These are phyloP conservation scores for Suillus luteus DNA, from an alignment of 768 basidiomycete genomes.

Conservation along the genomic window DNA sequence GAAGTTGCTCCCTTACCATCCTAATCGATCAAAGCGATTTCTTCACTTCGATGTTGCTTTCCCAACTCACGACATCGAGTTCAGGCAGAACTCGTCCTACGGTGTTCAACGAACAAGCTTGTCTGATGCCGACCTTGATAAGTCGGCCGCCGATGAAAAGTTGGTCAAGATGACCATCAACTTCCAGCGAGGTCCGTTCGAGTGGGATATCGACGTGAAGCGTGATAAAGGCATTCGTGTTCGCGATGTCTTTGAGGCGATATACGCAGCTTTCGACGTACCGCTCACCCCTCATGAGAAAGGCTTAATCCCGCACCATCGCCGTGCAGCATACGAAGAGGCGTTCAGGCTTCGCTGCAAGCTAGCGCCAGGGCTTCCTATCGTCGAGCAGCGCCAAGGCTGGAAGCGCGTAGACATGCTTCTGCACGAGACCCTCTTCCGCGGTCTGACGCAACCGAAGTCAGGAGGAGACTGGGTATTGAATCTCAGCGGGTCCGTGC, in stretches of 20 bases:
- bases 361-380: conserved; percentile 42
- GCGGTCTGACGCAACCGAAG: conserved; percentile 45
- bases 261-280: conserved; percentile 50
- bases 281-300: conserved; percentile 49
- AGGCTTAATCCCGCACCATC: conserved; percentile 30
- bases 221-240: conserved; percentile 48
- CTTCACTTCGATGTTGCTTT: conserved; percentile 56
- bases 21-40: conserved; percentile 34
- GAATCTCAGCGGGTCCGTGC: conserved; percentile 26
- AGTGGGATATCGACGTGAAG: conserved; percentile 45
- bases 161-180: conserved; percentile 53
- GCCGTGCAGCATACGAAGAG: conserved; percentile 34
- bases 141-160: conserved; percentile 44
- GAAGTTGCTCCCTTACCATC: conserved; percentile 47
- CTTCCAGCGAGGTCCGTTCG: conserved; percentile 38
- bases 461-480: conserved; percentile 39
- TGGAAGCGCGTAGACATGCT: conserved; percentile 60
- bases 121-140: conserved; percentile 41
- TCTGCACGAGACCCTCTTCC: conserved; percentile 53
- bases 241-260: conserved; percentile 60
- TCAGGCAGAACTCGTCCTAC: conserved; percentile 24
- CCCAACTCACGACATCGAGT: conserved; percentile 36
- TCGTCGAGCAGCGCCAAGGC: conserved; percentile 47
- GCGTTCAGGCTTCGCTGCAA: conserved; percentile 51
- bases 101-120: conserved; percentile 28